A percentile compares a stretch with the other conserved stretches of the same genome.
These are phyloP conservation scores for Nannizziopsis barbatae DNA, from an alignment of 2,329 filamentous ascomycete genomes.

Conservation along the genomic window DNA sequence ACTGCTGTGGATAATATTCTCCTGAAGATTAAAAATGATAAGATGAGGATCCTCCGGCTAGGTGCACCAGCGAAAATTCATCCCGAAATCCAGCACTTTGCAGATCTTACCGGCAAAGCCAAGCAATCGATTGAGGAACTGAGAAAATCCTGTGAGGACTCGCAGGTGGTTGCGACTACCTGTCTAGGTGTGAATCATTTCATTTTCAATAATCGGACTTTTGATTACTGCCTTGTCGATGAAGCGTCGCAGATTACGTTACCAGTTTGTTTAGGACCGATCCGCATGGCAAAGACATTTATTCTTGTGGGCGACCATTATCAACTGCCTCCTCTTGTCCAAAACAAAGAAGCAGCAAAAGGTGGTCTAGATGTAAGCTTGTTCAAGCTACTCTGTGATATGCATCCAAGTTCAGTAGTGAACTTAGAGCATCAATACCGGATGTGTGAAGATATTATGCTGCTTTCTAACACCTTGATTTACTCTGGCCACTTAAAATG, in stretches of 20 bases:
- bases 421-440: slow-evolving; percentile 93
- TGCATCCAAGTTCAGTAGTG: slow-evolving; percentile 75
- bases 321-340: slow-evolving; percentile 85
- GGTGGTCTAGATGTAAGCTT: slow-evolving; percentile 86
- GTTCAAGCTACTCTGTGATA: slow-evolving; percentile 86
- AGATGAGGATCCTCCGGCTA: slow-evolving; percentile 70
- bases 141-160: slow-evolving; percentile 68
- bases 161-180: slow-evolving; percentile 84
- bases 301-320: slow-evolving; percentile 95
- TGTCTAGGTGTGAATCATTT: slow-evolving; percentile 85
- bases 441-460: slow-evolving; percentile 97
- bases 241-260: slow-evolving; percentile 96
- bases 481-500: slow-evolving; percentile 87
- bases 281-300: slow-evolving; percentile 84
- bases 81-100: slow-evolving; percentile 75
- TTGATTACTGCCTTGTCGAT: slow-evolving; percentile 97
- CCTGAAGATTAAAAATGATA: slow-evolving; percentile 72
- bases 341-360: slow-evolving; percentile 74
- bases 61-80: slow-evolving; percentile 79
- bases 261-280: slow-evolving; percentile 85
- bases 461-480: slow-evolving; percentile 81
- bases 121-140: slow-evolving; percentile 74
- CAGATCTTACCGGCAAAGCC: slow-evolving; percentile 60
- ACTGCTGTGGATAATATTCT: slow-evolving; percentile 97
- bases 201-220: slow-evolving; percentile 75